Evolutionary conservation across 2,329 filamentous ascomycete species (phyloP).

Genomic region (Arthrobotrys sinensis): DNA sequence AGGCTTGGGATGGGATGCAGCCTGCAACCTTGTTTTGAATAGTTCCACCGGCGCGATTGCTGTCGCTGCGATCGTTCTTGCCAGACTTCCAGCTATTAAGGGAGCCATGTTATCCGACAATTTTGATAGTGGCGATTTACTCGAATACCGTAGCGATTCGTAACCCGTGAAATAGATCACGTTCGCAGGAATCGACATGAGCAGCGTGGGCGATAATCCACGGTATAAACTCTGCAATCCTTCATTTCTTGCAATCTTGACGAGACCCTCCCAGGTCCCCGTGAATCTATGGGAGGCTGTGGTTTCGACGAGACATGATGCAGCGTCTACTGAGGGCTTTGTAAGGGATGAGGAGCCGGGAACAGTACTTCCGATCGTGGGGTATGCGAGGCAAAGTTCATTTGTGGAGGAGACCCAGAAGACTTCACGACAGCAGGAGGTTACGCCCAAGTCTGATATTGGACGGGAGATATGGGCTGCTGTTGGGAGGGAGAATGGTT

Average conservation of each 20-base stretch:
- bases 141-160: slow-evolving; percentile 87
- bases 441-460: slow-evolving; percentile 86
- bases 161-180: slow-evolving; percentile 99
- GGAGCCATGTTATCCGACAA: slow-evolving; percentile 82
- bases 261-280: slow-evolving; percentile 90
- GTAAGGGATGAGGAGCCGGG: slow-evolving; percentile 68
- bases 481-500: slow-evolving; percentile 72
- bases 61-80: slow-evolving; percentile 84
- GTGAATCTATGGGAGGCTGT: slow-evolving; percentile 86
- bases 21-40: slow-evolving; percentile 92
- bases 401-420: slow-evolving; percentile 93
- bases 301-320: slow-evolving; percentile 89
- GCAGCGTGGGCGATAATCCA: slow-evolving; percentile 90
- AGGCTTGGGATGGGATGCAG: slow-evolving; percentile 69
- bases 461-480: slow-evolving; percentile 78
- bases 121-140: slow-evolving; percentile 78
- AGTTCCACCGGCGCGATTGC: slow-evolving; percentile 93
- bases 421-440: slow-evolving; percentile 94
- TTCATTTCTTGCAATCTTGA: slow-evolving; percentile 95
- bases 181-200: slow-evolving; percentile 95
- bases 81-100: slow-evolving; percentile 82
- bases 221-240: slow-evolving; percentile 89
- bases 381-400: slow-evolving; percentile 83
- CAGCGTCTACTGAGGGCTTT: slow-evolving; percentile 67
- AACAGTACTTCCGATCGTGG: slow-evolving; percentile 69